Evolutionary conservation across 2,329 filamentous ascomycete genomes (phyloP), one percentile per base, ranked within the genome.

Genomic region (Sporothrix variecibatus): DNA sequence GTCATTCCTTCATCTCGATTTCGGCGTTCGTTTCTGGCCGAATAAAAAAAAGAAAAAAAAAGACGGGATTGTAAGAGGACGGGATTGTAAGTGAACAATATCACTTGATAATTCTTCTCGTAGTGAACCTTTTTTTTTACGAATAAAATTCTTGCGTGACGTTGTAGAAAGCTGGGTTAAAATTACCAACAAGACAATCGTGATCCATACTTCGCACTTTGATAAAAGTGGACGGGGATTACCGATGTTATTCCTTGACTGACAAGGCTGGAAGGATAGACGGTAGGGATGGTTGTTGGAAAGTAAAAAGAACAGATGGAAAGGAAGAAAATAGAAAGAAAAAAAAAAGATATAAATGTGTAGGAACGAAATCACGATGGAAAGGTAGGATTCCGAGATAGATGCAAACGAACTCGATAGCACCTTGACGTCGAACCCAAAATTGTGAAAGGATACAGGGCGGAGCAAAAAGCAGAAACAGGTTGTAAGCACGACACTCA

Each of bases 1-100:
- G 58, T 34, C 28, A 38, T 62, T 15, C 28, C 58, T 3, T 64
- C 62, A 67, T 46, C 62, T 67, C 62, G 62, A 67, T 67, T 46
- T 67, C 26, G 58, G 58, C 7, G n/a, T 67, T 43, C 62, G 34
- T 8, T 15, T 46, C n/a, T 28, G 11, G 26, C 62, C 38, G 62
- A 67, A 28, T 26, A 9, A 26, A 7, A 43, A 34, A 5, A 26
- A 56, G 34, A 53, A 23, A 9, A n/a, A 53, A 56, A 5, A 6
- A 53, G 56, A 34, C 17, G 11, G 11, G 34, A 38, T 34, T 3
- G 11, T 62, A 62, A 60, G 3, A 28, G 5, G 34, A 3, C 34
- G 34, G 34, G 34, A 5, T 5, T 40, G 6, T 20, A 46, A 43
- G 40, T 20, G 34, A 20, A n/a, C 1, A 23, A 11, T 11, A 40